Base-by-base conservation (phyloP, 225 moss, liverwort and hornwort species). In the Ulota crispa region DNA sequence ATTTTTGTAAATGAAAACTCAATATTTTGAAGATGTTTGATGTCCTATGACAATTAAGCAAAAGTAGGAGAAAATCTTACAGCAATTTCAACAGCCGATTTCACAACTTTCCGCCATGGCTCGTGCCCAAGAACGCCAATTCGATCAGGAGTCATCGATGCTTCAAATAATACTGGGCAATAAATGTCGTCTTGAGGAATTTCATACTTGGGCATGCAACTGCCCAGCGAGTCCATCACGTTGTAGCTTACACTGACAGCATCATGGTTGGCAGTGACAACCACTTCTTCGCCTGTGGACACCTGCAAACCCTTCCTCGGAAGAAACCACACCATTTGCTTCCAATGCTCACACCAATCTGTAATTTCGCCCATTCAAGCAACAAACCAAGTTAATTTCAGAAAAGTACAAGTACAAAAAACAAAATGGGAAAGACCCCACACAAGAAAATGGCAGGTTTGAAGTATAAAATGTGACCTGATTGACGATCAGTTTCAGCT, bases 321-420 rank as follows among this genome's bases (percentile, higher is more conserved):
- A 79, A 95, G 88, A 20, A 83, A 85, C 95, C 94, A 97, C 54
- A 95, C 89, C 60, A 92, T 87, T 75, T 97, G 97, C 83, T 91
- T 95, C 97, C 97, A 97, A 77, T 97, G 97, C 85, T 97, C 95
- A 77, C 89, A 80, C 97, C 97, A 97, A 43, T 66, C 85, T 70
- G 80, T 83, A 67, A 41, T 82, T 76, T 47, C 56, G 16, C 70
- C 87, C 76, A 62, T 54, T 34, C 75, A 75, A 77, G 68, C 42
- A 75, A 71, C 65, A 79, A 78, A 57, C 69, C 42, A 56, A 72
- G 64, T 64, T 30, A 64, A 83, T 50, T 50, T 63, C 56, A 24
- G 34, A 79, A 18, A 27, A 64, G 15, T 32, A 1, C 19, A 45
- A 79, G 75, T 21, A 68, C 15, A 18, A 53, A 28, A 39, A 19